These are phyloP conservation scores for Apiotrichum montevideense DNA, from an alignment of 1,284 basidiomycete genomes.

Conservation along the genomic window DNA sequence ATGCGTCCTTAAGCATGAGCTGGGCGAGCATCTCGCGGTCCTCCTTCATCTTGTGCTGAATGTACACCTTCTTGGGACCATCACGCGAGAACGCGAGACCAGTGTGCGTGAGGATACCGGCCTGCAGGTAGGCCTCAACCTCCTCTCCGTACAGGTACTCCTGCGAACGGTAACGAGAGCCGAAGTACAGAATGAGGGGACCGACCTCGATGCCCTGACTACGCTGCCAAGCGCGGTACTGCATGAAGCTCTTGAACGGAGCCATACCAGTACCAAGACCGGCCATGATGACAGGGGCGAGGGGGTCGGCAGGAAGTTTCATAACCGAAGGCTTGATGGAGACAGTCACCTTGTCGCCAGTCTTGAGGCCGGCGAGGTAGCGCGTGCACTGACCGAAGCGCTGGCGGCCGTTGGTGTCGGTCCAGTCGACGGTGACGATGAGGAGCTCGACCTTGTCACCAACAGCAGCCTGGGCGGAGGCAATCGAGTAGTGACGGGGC, in stretches of 20 bases:
- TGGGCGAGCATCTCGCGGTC: conserved; percentile 68
- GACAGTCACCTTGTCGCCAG: conserved; percentile 91
- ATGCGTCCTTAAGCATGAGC: conserved; percentile 63
- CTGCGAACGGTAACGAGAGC: conserved; percentile 85
- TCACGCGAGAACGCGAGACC: conserved; percentile 97
- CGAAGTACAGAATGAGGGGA: conserved; percentile 88
- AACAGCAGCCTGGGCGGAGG: conserved; percentile 87
- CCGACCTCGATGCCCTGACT: conserved; percentile 74
- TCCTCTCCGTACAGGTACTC: conserved; percentile 81
- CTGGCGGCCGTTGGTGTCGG: conserved; percentile 65
- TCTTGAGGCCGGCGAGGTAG: conserved; percentile 75
- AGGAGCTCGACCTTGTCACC: conserved; percentile 90
- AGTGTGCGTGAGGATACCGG: conserved; percentile 76
- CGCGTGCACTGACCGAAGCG: conserved; percentile 95
- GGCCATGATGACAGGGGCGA: conserved; percentile 95
- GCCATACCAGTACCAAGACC: conserved; percentile 94
- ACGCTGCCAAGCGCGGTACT: conserved; percentile 80
- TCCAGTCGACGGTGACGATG: conserved; percentile 95
- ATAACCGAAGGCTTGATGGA: conserved; percentile 98
- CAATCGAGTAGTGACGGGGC: conserved; percentile 97
- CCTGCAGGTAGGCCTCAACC: conserved; percentile 60
- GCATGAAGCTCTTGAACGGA: conserved; percentile 96
- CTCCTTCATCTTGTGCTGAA: conserved; percentile 96
- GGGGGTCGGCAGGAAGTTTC: conserved; percentile 84
- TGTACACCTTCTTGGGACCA: conserved; percentile 86